phyloP scores from a whole-genome alignment of 257 asterid genomes.

The Mentha longifolia region DNA sequence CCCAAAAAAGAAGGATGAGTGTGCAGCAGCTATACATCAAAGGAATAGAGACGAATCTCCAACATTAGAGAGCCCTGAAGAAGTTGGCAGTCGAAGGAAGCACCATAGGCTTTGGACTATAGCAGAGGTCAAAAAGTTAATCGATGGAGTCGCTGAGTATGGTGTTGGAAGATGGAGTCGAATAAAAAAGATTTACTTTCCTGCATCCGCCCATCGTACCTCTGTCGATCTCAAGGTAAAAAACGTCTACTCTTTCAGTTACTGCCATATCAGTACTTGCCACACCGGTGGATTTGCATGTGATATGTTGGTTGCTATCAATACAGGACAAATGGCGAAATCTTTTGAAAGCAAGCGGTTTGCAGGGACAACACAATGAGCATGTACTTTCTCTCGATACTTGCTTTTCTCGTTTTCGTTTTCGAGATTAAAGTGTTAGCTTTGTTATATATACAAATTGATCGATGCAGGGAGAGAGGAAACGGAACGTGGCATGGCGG shows the following conservation, averaged over 20 bases:
- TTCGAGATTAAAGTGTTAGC: too few species aligned
- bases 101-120: constrained; percentile 89
- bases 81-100: constrained; percentile 63
- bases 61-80: constrained; percentile 44
- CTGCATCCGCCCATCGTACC: constrained; percentile 83
- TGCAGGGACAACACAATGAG: constrained; percentile 57
- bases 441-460: background rate
- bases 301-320: constrained; percentile 27
- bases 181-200: constrained; percentile 76
- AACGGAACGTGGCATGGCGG: constrained; percentile 85
- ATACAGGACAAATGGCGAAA: constrained; percentile 97
- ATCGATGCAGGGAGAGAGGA: constrained; percentile 69
- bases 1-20: constrained; percentile 35
- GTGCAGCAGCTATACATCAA: constrained; percentile 13
- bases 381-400: constrained; percentile 46
- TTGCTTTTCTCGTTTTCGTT: background rate
- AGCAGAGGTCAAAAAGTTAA: constrained; percentile 75
- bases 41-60: constrained; percentile 34
- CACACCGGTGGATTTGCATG: background rate
- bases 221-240: constrained; percentile 92
- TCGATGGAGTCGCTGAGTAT: constrained; percentile 86
- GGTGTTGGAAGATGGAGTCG: constrained; percentile 98
- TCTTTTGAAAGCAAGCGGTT: constrained; percentile 87
- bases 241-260: background rate
- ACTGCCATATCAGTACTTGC: background rate